phyloP scores from a whole-genome alignment of 441 rosid genomes.

The Geranium incanum region DNA sequence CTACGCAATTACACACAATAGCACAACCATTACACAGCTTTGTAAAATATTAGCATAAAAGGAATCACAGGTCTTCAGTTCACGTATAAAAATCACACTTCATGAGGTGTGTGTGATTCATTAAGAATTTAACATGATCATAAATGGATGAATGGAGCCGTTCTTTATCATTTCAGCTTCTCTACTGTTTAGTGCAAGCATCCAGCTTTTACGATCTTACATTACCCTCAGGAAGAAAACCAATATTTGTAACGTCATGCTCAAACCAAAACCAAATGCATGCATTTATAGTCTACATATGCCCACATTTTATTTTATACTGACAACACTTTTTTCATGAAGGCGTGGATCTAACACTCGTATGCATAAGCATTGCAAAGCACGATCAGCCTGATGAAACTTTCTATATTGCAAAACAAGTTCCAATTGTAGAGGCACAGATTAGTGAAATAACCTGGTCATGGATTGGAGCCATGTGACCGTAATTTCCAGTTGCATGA shows the following conservation, averaged over 20 bases:
- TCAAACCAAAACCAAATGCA: too few species aligned
- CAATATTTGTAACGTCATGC: background rate
- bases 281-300: too few species aligned
- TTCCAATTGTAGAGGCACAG: background rate
- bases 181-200: background rate
- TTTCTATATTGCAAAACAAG: background rate
- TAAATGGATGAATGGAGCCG: background rate
- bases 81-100: background rate
- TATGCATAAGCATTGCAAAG: background rate
- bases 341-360: background rate
- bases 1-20: background rate
- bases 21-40: background rate
- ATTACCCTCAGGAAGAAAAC: background rate
- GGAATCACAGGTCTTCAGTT: background rate
- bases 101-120: too few species aligned
- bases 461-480: constrained; percentile 35
- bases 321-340: too few species aligned
- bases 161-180: background rate
- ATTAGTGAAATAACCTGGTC: constrained; percentile 34
- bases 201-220: background rate
- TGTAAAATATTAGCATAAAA: background rate
- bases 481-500: constrained; percentile 32
- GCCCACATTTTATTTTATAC: too few species aligned
- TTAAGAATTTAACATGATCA: too few species aligned
- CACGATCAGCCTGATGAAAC: background rate